Evolutionary conservation across 345 rosid species (phyloP), one percentile per base, ranked within the genome.

Genomic region (Clarkia xantiana): DNA sequence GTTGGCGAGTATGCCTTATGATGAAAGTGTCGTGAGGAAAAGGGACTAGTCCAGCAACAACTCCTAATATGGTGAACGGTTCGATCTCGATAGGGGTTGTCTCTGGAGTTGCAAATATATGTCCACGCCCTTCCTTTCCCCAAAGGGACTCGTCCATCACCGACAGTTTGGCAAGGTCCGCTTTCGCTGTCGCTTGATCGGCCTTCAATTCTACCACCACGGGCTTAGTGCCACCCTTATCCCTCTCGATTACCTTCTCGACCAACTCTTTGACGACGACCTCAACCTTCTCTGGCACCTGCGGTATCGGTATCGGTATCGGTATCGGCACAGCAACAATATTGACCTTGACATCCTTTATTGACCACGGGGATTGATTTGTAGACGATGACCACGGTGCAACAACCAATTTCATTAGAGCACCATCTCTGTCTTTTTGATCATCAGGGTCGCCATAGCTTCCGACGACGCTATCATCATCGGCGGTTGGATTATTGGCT

Each of bases 11-110:
- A 51, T 90, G 96, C 43, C 96, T 95, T 60, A 86, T 71, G 19
- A 83, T 57, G 58, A 72, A 67, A 58, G 79, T 90, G 61, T 86
- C 68, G 66, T 90, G 96, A 68, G 96, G 96, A 63, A 60, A 90
- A 22, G 97, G 97, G 61, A 90, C 86, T 53, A 90, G 69, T 61
- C 97, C 96, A 64, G 96, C 97, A 75, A 62, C 51, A 71, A 90
- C 91, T 68, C 97, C 97, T 71, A 90, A 78, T 58, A 90, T 83
- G 42, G 94, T 90, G 74, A 86, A 86, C 55, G 97, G 96, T 53
- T 90, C 96, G 65, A 90, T 86, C 78, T 90, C 94, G 48, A 90
- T 86, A 68, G 86, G 97, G 44, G 97, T 90, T 39, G 80, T 76
- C 46, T 77, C 82, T 56, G 71, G 63, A 22, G 81, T 72, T 47